Conservation (phyloP, 2,329 filamentous ascomycete species). For the Aspergillus fischeri region DNA sequence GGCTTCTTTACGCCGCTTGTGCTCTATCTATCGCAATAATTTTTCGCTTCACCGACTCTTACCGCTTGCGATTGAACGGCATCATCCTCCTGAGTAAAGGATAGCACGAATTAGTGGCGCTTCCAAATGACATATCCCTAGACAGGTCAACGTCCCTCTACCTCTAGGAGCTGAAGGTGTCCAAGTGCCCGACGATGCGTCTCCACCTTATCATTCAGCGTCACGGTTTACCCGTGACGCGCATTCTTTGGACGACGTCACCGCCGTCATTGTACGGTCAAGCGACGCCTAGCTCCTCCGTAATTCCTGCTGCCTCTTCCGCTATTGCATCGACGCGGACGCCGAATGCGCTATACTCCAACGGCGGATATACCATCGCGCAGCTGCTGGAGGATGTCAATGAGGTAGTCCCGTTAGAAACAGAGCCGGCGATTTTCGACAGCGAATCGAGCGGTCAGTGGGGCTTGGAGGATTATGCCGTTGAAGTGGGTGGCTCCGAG, state of each 20-base stretch:
- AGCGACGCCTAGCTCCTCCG: constrained; percentile 17
- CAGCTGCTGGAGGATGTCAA: constrained; percentile 76
- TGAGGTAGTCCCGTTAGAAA: constrained; percentile 75
- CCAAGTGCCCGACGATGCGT: constrained; percentile 51
- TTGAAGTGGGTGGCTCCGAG: constrained; percentile 79
- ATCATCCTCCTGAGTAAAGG: background rate
- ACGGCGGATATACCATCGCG: constrained; percentile 64
- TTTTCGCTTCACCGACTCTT: background rate
- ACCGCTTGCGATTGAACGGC: background rate
- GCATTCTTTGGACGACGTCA: constrained; percentile 66
- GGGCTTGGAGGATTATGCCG: constrained; percentile 85
- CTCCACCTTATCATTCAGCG: constrained; percentile 70
- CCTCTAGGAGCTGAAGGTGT: background rate
- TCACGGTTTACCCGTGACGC: constrained; percentile 67
- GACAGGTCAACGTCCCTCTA: background rate
- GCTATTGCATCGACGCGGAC: constrained; percentile 30
- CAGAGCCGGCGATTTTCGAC: constrained; percentile 40
- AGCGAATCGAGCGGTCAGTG: constrained; percentile 52
- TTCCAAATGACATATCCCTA: background rate
- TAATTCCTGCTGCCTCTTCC: constrained; percentile 27
- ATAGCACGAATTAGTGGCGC: background rate
- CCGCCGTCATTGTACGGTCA: constrained; percentile 37
- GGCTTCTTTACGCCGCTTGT: background rate
- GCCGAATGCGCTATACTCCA: constrained; percentile 33
- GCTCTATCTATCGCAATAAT: background rate